Conservation (phyloP, 176 grass and related monocot species). For the Miscanthus lutarioriparius region DNA sequence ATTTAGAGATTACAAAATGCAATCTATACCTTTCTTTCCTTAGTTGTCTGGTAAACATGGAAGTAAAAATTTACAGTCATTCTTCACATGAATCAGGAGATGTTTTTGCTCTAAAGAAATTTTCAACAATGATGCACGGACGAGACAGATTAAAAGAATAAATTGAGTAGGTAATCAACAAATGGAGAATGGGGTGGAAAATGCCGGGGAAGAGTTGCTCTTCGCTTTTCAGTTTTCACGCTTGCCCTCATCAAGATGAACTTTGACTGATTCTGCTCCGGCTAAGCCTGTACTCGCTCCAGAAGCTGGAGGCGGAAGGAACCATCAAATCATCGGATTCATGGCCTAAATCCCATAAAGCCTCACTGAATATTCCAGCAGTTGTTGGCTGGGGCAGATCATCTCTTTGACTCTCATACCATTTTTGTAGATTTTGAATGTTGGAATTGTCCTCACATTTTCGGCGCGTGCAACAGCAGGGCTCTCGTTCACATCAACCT, state of each 20-base stretch:
- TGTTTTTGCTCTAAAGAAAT: conserved; percentile 40
- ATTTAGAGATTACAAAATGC: conserved; percentile 45
- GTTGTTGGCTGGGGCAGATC: conserved; percentile 83
- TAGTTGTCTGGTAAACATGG: conserved; percentile 49
- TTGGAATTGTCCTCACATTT: conserved; percentile 83
- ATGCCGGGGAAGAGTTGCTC: conserved; percentile 17
- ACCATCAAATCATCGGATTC: conserved; percentile 26
- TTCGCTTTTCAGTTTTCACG: conserved; percentile 39
- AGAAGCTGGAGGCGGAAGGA: conserved; percentile 22
- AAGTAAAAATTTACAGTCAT: conserved; percentile 61
- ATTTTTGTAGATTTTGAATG: conserved; percentile 96
- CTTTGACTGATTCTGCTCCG: conserved; percentile 24
- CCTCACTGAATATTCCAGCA: conserved; percentile 87
- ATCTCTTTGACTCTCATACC: conserved; percentile 89
- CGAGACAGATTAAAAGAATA: conserved; percentile 48
- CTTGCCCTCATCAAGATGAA: conserved; percentile 32
- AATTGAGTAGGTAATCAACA: conserved; percentile 48
- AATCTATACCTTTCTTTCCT: conserved; percentile 66
- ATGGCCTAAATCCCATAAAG: conserved; percentile 78
- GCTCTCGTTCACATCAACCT: conserved; percentile 81
- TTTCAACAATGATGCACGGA: conserved; percentile 38
- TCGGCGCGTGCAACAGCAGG: conserved; percentile 65
- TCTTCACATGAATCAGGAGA: conserved; percentile 49
- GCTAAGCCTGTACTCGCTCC: conserved; percentile 32
- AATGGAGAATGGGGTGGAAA: conserved; percentile 39